phyloP scores from a whole-genome alignment of 2,329 filamentous ascomycete species.

The Paraphaeosphaeria minitans region DNA sequence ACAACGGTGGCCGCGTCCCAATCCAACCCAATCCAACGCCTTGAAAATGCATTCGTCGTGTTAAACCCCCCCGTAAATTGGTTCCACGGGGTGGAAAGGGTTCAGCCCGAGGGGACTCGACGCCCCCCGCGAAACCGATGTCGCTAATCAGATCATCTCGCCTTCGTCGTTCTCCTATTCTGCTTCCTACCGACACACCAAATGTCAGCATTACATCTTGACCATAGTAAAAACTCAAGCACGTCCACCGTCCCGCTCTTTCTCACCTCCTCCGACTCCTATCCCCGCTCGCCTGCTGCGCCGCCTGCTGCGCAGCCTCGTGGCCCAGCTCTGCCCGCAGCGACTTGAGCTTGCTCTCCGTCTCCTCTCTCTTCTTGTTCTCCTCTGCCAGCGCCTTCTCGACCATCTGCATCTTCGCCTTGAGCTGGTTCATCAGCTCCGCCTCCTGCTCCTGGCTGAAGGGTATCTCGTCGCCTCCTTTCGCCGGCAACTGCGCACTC shows the following conservation, averaged over 20 bases:
- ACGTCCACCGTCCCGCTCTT: background rate
- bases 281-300: constrained; percentile 46
- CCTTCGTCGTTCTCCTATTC: background rate
- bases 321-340: constrained; percentile 41
- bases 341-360: constrained; percentile 37
- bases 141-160: background rate
- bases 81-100: background rate
- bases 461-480: constrained; percentile 38
- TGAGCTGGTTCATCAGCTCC: constrained; percentile 36
- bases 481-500: constrained; percentile 43
- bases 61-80: no score
- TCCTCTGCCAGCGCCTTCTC: constrained; percentile 41
- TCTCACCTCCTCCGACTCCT: constrained; percentile 42
- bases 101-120: background rate
- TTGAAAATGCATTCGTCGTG: background rate
- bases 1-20: no score
- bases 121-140: background rate
- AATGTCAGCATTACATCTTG: background rate
- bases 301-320: constrained; percentile 44
- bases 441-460: constrained; percentile 46
- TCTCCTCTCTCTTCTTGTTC: constrained; percentile 36
- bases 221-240: background rate
- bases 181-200: background rate
- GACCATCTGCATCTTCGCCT: constrained; percentile 40
- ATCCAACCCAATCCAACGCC: no score